Evolutionary conservation across 352 stramenopile species (phyloP).

Genomic region (Globisporangium spiculum): DNA sequence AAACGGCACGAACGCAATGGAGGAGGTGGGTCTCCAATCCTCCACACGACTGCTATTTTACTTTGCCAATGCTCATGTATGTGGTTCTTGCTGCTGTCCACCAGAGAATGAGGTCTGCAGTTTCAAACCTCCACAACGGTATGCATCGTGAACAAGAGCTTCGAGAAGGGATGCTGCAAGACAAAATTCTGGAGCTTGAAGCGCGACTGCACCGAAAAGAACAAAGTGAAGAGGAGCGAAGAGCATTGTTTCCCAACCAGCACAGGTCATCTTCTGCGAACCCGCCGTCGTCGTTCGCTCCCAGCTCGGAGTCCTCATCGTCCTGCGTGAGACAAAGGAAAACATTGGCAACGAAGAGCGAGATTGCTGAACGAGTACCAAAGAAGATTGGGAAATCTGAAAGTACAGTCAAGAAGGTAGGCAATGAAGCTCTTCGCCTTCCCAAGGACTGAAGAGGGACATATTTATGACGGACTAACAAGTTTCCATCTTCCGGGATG

Average conservation of each 20-base stretch:
- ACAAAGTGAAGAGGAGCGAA: conserved; percentile 18
- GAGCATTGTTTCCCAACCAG: conserved; percentile 11
- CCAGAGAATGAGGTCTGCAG: conserved; percentile 6
- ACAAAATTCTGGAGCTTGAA: conserved; percentile 15
- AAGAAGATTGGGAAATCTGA: conserved; percentile 1
- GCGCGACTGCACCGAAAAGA: conserved; percentile 11
- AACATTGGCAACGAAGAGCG: not conserved
- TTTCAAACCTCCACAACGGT: not conserved
- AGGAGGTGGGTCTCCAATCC: not conserved
- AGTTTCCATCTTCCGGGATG: too few relatives aligned
- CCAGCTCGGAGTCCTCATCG: conserved; percentile 9
- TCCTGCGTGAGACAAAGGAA: not conserved
- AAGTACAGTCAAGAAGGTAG: conserved; percentile 9
- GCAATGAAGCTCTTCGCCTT: not conserved
- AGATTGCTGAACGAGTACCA: not conserved
- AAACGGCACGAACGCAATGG: not conserved
- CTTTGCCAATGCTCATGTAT: not conserved
- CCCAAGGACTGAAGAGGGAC: too few relatives aligned
- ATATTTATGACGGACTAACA: not conserved
- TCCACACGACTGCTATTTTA: not conserved
- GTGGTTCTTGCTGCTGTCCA: not conserved
- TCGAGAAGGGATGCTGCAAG: conserved; percentile 11
- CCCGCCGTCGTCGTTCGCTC: not conserved
- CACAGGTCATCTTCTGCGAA: not conserved
- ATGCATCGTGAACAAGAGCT: conserved; percentile 9